Conservation (phyloP, 495 filamentous ascomycete species). For the Penicillium riverlandense region DNA sequence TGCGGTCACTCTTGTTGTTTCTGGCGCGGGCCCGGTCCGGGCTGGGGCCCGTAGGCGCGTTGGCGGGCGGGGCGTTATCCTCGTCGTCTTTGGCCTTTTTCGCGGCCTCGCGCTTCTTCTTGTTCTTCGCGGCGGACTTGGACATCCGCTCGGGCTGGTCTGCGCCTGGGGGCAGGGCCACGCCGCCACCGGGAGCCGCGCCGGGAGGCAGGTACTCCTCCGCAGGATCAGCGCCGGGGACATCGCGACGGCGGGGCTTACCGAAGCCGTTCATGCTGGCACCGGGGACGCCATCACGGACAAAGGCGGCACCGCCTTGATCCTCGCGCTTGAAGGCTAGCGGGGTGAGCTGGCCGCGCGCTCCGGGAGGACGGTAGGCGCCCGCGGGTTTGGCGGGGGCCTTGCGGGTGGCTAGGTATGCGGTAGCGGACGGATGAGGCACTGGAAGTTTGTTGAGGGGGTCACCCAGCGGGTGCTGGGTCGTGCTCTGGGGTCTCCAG, state of each 20-base stretch:
- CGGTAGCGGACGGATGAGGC: constrained; percentile 77
- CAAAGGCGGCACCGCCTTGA: constrained; percentile 85
- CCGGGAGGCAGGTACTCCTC: constrained; percentile 57
- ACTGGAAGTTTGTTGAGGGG: constrained; percentile 69
- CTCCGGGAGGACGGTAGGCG: constrained; percentile 94
- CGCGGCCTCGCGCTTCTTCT: constrained; percentile 90
- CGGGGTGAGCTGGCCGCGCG: constrained; percentile 79
- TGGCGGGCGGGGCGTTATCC: constrained; percentile 43
- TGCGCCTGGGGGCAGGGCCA: constrained; percentile 46
- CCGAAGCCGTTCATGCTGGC: constrained; percentile 73
- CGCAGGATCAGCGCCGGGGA: constrained; percentile 70
- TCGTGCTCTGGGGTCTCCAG: constrained; percentile 72
- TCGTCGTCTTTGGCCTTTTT: constrained; percentile 78
- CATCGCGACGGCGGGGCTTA: constrained; percentile 56
- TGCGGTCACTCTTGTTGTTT: constrained; percentile 23
- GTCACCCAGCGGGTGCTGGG: constrained; percentile 56
- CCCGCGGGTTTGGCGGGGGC: constrained; percentile 91
- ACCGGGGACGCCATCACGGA: constrained; percentile 66
- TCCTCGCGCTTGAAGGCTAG: constrained; percentile 97
- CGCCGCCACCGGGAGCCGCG: constrained; percentile 65
- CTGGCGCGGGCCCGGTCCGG: constrained; percentile 25
- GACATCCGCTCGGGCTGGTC: constrained; percentile 66
- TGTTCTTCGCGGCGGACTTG: constrained; percentile 90
- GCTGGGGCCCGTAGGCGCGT: constrained; percentile 55
- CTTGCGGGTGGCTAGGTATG: constrained; percentile 77